These are phyloP conservation scores for Waltergamsia citrina DNA, from an alignment of 2,329 filamentous ascomycete genomes.

Conservation along the genomic window DNA sequence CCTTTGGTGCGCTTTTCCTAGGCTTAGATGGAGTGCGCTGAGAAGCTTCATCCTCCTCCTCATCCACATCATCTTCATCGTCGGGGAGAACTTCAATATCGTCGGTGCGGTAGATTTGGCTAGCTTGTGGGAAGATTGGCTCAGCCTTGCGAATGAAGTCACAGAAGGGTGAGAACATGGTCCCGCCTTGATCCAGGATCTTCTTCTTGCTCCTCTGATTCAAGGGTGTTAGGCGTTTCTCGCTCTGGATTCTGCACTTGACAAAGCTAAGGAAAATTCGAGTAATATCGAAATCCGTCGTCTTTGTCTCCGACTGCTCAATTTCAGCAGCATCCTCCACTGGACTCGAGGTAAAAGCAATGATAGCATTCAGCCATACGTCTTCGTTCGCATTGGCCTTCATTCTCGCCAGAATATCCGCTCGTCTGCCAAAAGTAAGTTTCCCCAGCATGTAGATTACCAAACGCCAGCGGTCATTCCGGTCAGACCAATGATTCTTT, in stretches of 20 bases:
- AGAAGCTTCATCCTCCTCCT: conserved; percentile 9
- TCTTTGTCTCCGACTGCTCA: conserved; percentile 4
- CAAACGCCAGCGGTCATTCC: conserved; percentile 17
- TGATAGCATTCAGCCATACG: conserved; percentile 10
- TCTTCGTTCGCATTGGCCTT: conserved; percentile 7
- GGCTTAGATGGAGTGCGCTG: conserved; percentile 11
- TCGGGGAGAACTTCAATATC: conserved; percentile 11
- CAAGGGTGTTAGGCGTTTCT: conserved; percentile 11
- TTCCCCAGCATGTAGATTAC: conserved; percentile 18
- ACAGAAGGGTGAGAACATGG: conserved; percentile 13
- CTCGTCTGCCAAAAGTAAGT: conserved; percentile 17
- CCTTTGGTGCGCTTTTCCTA: conserved; percentile 3
- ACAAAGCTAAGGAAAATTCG: conserved; percentile 19
- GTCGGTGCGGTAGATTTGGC: conserved; percentile 19
- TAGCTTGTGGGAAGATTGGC: conserved; percentile 19
- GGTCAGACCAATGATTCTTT: conserved; percentile 13
- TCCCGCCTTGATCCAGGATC: conserved; percentile 4
- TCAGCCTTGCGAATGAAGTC: conserved; percentile 15
- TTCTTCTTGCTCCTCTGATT: conserved; percentile 9
- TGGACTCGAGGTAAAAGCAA: conserved; percentile 10
- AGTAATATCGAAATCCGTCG: conserved; percentile 17
- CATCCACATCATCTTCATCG: conserved; percentile 10
- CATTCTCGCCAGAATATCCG: conserved; percentile 13
- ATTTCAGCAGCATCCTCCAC: conserved; percentile 7
- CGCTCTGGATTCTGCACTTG: conserved; percentile 12